Conservation (phyloP, 495 filamentous ascomycete species). For the Aspergillus carlsbadensis region DNA sequence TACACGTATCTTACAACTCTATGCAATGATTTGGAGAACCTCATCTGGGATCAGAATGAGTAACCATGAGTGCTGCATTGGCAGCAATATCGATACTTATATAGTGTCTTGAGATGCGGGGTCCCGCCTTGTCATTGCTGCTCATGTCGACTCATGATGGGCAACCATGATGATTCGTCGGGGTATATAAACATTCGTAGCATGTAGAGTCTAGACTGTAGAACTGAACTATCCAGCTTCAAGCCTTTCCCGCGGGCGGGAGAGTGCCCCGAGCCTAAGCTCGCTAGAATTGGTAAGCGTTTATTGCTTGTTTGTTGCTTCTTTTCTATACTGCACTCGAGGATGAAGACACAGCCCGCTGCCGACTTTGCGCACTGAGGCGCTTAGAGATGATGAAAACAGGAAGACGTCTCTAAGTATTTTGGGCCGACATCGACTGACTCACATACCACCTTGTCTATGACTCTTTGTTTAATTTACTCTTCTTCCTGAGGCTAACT, state of each 20-base stretch:
- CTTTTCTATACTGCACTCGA: background rate
- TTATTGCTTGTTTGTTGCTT: background rate
- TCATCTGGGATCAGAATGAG: conserved; percentile 9
- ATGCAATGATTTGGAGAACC: background rate
- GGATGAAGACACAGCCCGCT: conserved; percentile 18
- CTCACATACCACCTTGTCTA: background rate
- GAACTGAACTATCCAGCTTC: background rate
- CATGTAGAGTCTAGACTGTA: background rate
- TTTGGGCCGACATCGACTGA: conserved; percentile 22
- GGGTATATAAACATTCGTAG: background rate
- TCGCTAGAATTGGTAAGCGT: background rate
- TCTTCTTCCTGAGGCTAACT: background rate
- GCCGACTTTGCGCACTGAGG: conserved; percentile 21
- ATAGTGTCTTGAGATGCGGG: background rate
- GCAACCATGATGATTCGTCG: background rate
- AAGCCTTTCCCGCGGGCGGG: conserved; percentile 1
- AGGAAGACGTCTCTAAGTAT: conserved; percentile 19
- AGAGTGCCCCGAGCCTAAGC: background rate
- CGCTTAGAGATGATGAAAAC: conserved; percentile 15
- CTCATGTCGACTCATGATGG: conserved; percentile 16
- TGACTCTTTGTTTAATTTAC: background rate
- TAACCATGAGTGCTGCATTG: background rate
- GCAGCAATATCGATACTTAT: background rate
- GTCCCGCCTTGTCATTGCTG: background rate
- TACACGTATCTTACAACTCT: background rate